Evolutionary conservation across 2,329 filamentous ascomycete species (phyloP), one percentile per base, ranked within the genome.

Genomic region (Sporothrix globosa): DNA sequence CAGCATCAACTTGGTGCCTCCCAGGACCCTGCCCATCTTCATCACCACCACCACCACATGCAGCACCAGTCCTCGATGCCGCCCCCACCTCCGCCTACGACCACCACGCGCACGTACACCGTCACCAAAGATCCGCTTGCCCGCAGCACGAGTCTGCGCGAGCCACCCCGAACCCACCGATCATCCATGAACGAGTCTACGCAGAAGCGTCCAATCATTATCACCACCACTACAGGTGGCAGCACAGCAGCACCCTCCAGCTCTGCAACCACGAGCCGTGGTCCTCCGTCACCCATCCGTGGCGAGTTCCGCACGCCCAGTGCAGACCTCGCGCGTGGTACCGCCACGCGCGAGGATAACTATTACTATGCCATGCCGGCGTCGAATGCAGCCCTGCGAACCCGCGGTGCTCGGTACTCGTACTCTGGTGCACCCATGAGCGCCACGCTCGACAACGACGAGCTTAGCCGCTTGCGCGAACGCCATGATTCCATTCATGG

Each of bases 341-440:
- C 69, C 13, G 84, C 77, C 82, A 85, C 60, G 78, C 86, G 82
- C 75, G 86, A 88, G 52, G 82, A 85, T 44, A 74, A 73, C 9
- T 77, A 81, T 46, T 87, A 86, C 74, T 87, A 86, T 75, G 77
- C 86, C 41, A 82, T 87, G 73, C 87, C 87, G n/a, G 86, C 86
- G 68, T 84, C 86, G 5, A 88, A 87, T 41, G 82, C 83, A 4
- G 68, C 60, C 9, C 69, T 73, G 69, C 84, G 84, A 71, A 81
- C 84, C 56, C 82, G 84, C 69, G 84, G 83, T 76, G 79, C 82
- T 69, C 77, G 76, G n/a, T 74, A 73, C 65, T 73, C 75, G 2
- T 79, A 82, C 67, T 27, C 82, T 80, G 61, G 78, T 77, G 50
- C 72, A 13, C 44, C 80, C 80, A 61, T 85, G 86, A 85, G 83